phyloP scores from a whole-genome alignment of 2,329 filamentous ascomycete species.

The Didymella keratinophila region DNA sequence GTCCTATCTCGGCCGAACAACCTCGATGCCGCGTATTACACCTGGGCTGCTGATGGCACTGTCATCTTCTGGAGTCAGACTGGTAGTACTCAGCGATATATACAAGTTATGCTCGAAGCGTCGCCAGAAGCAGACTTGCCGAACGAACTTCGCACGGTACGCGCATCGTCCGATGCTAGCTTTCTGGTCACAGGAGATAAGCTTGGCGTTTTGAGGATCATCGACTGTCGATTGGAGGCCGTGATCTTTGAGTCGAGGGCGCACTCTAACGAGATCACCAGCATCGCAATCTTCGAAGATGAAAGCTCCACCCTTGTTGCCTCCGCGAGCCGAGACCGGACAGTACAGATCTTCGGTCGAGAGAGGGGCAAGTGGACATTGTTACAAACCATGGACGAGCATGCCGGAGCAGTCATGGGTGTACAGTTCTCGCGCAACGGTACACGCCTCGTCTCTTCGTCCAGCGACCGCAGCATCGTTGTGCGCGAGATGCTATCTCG shows the following conservation, averaged over 20 bases:
- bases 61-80: constrained; percentile 83
- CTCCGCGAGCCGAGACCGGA: constrained; percentile 81
- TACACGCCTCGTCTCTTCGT: constrained; percentile 79
- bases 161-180: constrained; percentile 67
- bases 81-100: constrained; percentile 70
- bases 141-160: constrained; percentile 67
- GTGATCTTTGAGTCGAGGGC: constrained; percentile 79
- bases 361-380: constrained; percentile 71
- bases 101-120: constrained; percentile 75
- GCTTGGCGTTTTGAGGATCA: constrained; percentile 78
- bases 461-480: constrained; percentile 82
- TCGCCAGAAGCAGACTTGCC: constrained; percentile 53
- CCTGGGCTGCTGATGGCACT: constrained; percentile 83
- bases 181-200: constrained; percentile 85
- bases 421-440: constrained; percentile 78
- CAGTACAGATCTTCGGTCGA: constrained; percentile 84
- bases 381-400: constrained; percentile 90
- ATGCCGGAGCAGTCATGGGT: constrained; percentile 83
- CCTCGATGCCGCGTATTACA: constrained; percentile 77
- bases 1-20: constrained; percentile 67
- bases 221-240: constrained; percentile 68
- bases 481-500: constrained; percentile 79
- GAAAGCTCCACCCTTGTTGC: constrained; percentile 73
- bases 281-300: constrained; percentile 76
- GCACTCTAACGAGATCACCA: constrained; percentile 84